These are phyloP conservation scores for Aspergillus conjunctus DNA, from an alignment of 495 filamentous ascomycete species.

Conservation along the genomic window DNA sequence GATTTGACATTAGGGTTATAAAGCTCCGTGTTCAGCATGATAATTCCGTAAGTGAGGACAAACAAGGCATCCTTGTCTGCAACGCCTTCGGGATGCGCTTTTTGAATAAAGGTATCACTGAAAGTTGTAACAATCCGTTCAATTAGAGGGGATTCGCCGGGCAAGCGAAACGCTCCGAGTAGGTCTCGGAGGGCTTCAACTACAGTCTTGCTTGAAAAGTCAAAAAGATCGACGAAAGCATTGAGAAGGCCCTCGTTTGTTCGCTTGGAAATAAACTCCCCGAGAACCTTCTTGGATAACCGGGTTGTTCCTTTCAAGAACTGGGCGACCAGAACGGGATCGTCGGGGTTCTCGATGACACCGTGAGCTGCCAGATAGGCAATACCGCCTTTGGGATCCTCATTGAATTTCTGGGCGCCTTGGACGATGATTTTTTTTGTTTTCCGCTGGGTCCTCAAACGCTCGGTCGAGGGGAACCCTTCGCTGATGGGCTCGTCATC, in stretches of 20 bases:
- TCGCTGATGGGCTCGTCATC: slow-evolving; percentile 66
- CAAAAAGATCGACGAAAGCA: slow-evolving; percentile 81
- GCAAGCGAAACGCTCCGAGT: slow-evolving; percentile 89
- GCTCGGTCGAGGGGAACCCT: slow-evolving; percentile 65
- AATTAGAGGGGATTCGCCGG: slow-evolving; percentile 90
- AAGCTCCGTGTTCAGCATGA: slow-evolving; percentile 92
- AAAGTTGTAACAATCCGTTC: slow-evolving; percentile 89
- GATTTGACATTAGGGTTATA: slow-evolving; percentile 91
- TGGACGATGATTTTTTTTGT: slow-evolving; percentile 87
- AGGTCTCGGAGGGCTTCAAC: slow-evolving; percentile 88
- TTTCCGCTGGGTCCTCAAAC: slow-evolving; percentile 66
- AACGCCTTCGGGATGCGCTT: slow-evolving; percentile 70
- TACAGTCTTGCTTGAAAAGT: slow-evolving; percentile 82
- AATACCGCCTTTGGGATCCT: slow-evolving; percentile 86
- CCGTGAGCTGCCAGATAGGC: slow-evolving; percentile 81
- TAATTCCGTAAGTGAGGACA: slow-evolving; percentile 91
- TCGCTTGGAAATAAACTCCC: slow-evolving; percentile 90
- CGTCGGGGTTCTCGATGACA: slow-evolving; percentile 73
- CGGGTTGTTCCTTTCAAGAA: slow-evolving; percentile 86
- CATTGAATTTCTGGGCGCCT: slow-evolving; percentile 91
- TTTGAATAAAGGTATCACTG: slow-evolving; percentile 81
- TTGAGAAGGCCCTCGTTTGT: slow-evolving; percentile 77
- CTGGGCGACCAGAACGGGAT: slow-evolving; percentile 71
- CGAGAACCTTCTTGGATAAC: slow-evolving; percentile 85
- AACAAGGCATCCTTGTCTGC: slow-evolving; percentile 88